Percentiles rank a stretch among this genome's conserved stretches.
Evolutionary conservation across 208 protist species (phyloP).

Genomic region (Crithidia bombi): DNA sequence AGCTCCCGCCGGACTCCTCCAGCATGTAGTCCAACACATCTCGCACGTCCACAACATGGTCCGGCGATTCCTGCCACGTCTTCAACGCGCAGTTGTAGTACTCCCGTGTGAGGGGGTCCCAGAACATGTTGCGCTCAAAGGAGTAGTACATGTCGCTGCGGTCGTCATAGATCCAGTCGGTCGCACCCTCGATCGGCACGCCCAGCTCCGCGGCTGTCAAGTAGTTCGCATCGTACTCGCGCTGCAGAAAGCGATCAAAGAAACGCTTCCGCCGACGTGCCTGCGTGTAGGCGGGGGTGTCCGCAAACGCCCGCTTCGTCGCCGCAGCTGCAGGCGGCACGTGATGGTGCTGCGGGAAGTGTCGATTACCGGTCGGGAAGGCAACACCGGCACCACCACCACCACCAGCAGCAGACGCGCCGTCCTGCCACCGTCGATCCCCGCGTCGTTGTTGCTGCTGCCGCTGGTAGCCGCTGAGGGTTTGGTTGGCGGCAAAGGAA

Average conservation of each 20-base stretch:
- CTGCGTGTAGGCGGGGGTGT: constrained; percentile 9
- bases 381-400: too few relatives aligned
- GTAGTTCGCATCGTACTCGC: constrained; percentile 47
- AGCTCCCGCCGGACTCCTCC: not conserved
- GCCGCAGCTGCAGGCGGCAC: not conserved
- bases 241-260: constrained; percentile 37
- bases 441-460: not conserved
- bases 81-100: constrained; percentile 76
- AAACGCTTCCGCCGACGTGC: constrained; percentile 16
- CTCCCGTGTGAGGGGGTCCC: constrained; percentile 69
- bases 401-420: too few relatives aligned
- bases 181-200: constrained; percentile 66
- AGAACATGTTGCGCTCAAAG: constrained; percentile 78
- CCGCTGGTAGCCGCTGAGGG: too few relatives aligned
- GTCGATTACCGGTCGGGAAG: constrained; percentile 1
- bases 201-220: constrained; percentile 76
- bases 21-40: constrained; percentile 34
- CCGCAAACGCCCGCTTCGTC: not conserved
- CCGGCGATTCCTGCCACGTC: constrained; percentile 70
- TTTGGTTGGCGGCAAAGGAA: not conserved
- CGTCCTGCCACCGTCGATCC: constrained; percentile 1
- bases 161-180: constrained; percentile 87
- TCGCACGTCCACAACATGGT: constrained; percentile 42
- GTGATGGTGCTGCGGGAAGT: constrained; percentile 5
- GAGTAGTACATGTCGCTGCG: constrained; percentile 86